These are phyloP conservation scores for Usnea hakonensis DNA, from an alignment of 495 filamentous ascomycete genomes.

Conservation along the genomic window DNA sequence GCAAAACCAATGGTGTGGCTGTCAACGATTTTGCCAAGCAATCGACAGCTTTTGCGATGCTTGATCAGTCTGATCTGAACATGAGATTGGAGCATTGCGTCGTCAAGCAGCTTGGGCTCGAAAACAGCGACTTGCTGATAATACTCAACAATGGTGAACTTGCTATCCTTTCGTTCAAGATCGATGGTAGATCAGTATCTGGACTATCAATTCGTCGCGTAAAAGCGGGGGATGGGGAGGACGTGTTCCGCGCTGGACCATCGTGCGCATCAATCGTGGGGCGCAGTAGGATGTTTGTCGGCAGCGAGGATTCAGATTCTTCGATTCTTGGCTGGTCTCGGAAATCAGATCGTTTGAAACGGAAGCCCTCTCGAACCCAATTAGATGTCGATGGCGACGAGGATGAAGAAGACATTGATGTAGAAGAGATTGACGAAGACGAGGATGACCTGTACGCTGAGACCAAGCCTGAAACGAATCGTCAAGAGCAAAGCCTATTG, in stretches of 20 bases:
- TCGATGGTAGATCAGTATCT: conserved; percentile 90
- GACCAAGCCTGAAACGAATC: conserved; percentile 24
- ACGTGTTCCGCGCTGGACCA: conserved; percentile 53
- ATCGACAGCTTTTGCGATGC: conserved; percentile 68
- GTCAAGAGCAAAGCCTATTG: conserved; percentile 2
- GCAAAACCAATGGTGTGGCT: conserved; percentile 87
- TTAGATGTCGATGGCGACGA: conserved; percentile 41
- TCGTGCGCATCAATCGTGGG: conserved; percentile 62
- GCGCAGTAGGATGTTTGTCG: conserved; percentile 70
- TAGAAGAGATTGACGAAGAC: conserved; percentile 52
- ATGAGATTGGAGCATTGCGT: conserved; percentile 76
- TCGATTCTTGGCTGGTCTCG: conserved; percentile 70
- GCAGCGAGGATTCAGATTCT: conserved; percentile 78
- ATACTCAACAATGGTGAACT: conserved; percentile 70
- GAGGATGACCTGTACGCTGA: conserved; percentile 64
- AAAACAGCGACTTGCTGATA: conserved; percentile 76
- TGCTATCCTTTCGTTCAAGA: conserved; percentile 68
- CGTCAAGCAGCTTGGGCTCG: conserved; percentile 64
- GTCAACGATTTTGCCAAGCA: conserved; percentile 83
- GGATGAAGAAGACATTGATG: conserved; percentile 38
- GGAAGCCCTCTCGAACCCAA: conserved; percentile 38
- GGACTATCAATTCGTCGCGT: conserved; percentile 65
- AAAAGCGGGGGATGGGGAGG: conserved; percentile 49
- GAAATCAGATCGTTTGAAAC: conserved; percentile 41
- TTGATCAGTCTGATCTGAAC: conserved; percentile 74